Evolutionary conservation across 2,329 filamentous ascomycete species (phyloP).

Genomic region (Ophiostoma fasciatum): DNA sequence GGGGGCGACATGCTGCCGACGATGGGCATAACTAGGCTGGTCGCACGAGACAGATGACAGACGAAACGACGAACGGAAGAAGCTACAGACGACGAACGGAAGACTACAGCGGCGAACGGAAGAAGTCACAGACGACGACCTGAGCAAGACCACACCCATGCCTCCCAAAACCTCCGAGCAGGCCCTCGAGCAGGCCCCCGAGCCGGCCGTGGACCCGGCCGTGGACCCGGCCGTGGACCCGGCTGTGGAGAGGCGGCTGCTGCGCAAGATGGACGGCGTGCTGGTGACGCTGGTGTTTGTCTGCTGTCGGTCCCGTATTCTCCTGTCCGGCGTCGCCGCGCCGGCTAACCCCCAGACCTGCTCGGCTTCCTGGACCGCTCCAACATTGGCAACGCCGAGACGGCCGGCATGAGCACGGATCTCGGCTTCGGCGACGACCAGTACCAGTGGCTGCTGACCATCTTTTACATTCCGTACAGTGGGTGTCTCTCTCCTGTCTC

Average conservation of each 20-base stretch:
- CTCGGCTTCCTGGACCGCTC: slow-evolving; percentile 15
- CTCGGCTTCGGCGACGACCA: slow-evolving; percentile 22
- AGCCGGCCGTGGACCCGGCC: no score
- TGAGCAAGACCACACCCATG: no score
- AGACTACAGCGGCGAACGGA: no score
- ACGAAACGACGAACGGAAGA: no score
- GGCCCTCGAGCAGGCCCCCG: no score
- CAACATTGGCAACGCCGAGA: slow-evolving; percentile 15
- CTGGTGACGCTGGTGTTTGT: slow-evolving; percentile 19
- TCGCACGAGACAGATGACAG: no score
- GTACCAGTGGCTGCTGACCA: slow-evolving; percentile 29
- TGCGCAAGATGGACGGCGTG: slow-evolving; percentile 20
- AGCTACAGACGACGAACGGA: no score
- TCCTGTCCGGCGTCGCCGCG: not conserved
- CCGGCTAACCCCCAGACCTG: slow-evolving; percentile 9
- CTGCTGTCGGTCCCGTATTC: slow-evolving; percentile 14
- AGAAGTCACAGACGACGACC: no score
- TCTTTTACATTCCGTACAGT: slow-evolving; percentile 31
- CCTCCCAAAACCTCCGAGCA: no score
- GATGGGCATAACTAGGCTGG: no score
- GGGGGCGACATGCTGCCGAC: no score
- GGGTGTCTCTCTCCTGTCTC: slow-evolving; percentile 7
- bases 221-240: no score
- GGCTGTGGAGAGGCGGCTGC: slow-evolving; percentile 18
- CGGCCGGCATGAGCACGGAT: slow-evolving; percentile 17